Conservation (phyloP, 2,329 filamentous ascomycete genomes). For the Aspergillus piperis region DNA sequence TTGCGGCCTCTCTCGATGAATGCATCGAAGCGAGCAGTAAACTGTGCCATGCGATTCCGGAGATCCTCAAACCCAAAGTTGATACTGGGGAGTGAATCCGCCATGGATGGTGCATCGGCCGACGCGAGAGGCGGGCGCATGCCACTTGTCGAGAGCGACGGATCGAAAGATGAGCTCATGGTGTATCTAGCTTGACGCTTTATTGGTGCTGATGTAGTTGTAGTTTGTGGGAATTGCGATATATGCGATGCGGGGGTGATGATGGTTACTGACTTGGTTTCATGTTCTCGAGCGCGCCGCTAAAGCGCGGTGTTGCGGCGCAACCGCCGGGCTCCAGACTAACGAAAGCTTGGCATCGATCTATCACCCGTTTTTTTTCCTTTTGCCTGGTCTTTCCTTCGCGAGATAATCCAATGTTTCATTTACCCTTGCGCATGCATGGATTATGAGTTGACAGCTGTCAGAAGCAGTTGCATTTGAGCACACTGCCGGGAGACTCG, state of each 20-base stretch:
- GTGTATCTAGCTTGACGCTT: background rate
- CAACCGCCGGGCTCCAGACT: slow-evolving; percentile 11
- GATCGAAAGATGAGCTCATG: slow-evolving; percentile 56
- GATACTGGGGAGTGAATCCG: slow-evolving; percentile 74
- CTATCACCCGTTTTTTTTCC: slow-evolving; percentile 6
- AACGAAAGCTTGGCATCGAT: slow-evolving; percentile 14
- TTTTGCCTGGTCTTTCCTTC: background rate
- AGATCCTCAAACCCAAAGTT: slow-evolving; percentile 96
- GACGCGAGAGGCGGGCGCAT: slow-evolving; percentile 54
- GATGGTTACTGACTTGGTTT: background rate
- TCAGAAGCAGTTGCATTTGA: slow-evolving; percentile 5
- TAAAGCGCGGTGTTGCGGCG: slow-evolving; percentile 15
- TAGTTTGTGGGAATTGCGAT: background rate
- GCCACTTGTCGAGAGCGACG: slow-evolving; percentile 57
- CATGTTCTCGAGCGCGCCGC: slow-evolving; percentile 2
- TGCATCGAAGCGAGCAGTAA: slow-evolving; percentile 84
- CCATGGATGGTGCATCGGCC: slow-evolving; percentile 60
- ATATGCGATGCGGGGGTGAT: background rate
- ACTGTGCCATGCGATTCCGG: slow-evolving; percentile 91
- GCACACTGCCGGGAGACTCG: background rate
- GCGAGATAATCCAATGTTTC: background rate
- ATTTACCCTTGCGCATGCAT: slow-evolving; percentile 5
- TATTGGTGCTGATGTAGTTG: background rate
- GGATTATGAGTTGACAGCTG: slow-evolving; percentile 9
- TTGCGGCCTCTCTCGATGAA: slow-evolving; percentile 93